Evolutionary conservation across 345 rosid genomes (phyloP).

Genomic region (Lumnitzera littorea): DNA sequence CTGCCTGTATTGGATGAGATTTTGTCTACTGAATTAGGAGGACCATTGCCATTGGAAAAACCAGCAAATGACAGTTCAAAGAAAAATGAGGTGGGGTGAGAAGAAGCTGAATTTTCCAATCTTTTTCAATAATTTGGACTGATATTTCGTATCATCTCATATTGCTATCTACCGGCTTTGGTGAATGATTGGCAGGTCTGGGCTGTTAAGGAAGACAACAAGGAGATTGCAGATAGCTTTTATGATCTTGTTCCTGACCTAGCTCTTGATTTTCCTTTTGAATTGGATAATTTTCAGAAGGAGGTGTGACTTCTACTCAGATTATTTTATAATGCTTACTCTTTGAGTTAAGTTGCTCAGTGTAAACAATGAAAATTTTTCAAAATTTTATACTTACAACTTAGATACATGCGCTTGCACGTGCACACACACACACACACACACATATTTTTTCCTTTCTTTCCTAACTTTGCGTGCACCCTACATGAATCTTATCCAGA

Average conservation of each 20-base stretch:
- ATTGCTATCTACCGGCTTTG: constrained; percentile 1
- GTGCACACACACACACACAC: too few species aligned
- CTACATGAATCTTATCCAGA: too few species aligned
- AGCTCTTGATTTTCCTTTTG: constrained; percentile 89
- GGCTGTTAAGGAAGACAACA: constrained; percentile 62
- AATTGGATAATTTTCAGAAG: constrained; percentile 85
- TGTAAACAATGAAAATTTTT: too few species aligned
- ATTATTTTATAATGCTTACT: not conserved
- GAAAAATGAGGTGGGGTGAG: constrained; percentile 50
- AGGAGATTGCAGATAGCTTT: constrained; percentile 68
- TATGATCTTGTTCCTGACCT: constrained; percentile 80
- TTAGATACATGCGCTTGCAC: too few species aligned
- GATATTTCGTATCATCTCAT: constrained; percentile 3
- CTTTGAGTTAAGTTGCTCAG: too few species aligned
- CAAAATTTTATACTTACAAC: too few species aligned
- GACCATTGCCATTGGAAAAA: constrained; percentile 25
- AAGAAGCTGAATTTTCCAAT: constrained; percentile 10
- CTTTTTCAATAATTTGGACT: not conserved
- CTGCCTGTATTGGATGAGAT: constrained; percentile 69
- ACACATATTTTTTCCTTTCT: too few species aligned
- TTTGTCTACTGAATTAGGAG: constrained; percentile 49
- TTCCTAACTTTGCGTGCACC: too few species aligned
- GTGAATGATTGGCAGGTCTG: constrained; percentile 42
- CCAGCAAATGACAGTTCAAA: constrained; percentile 22
- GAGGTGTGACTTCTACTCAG: constrained; percentile 39